Base-by-base conservation (phyloP, 768 basidiomycete genomes). In the Termitomyces sp. region DNA sequence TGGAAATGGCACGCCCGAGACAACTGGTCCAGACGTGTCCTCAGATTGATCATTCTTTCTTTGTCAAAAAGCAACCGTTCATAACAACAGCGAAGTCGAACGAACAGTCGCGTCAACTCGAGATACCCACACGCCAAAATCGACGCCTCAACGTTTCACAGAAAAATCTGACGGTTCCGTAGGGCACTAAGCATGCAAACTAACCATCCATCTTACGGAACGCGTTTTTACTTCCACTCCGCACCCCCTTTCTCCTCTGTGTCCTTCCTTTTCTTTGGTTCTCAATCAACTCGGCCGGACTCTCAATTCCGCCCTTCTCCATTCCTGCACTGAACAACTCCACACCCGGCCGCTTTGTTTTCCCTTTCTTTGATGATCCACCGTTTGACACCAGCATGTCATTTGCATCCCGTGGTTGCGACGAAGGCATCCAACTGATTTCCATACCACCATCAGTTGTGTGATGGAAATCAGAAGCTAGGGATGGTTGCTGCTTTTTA, bases 171-270 rank as follows among this genome's bases (percentile, higher is more conserved):
- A 24, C 10, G 10, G 6, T 7, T 49, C 32, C 26, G 26, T 11
- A 5, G 15, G 24, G 22, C 3, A 34, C 26, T 26, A 9, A 22
- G 15, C 24, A 22, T n/a, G 15, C 5, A 53, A 30, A 15, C 15
- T 60, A 65, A 34, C 50, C 58, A 45, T 63, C 59, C 59, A 74
- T 69, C 48, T 67, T 66, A 58, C 83, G 74, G 68, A 93, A 90
- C 2, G 80, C 82, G 69, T 95, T 98, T 74, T 85, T 93, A 68
- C 90, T 93, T 30, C 94, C 96, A 66, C 93, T 97, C 50, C 96
- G 78, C 50, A 88, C 78, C 9, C 85, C 89, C 64, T 83, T 82
- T 68, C 95, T 74, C 63, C 91, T 78, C 37, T 88, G 79, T 34
- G 80, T 85, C 70, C 96, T 76, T n/a, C 96, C 95, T 41, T 77